Percentiles rank a stretch among this genome's conserved stretches.
Evolutionary conservation across 805 yeast genomes (phyloP).

Genomic region (Wickerhamiella shivajii): DNA sequence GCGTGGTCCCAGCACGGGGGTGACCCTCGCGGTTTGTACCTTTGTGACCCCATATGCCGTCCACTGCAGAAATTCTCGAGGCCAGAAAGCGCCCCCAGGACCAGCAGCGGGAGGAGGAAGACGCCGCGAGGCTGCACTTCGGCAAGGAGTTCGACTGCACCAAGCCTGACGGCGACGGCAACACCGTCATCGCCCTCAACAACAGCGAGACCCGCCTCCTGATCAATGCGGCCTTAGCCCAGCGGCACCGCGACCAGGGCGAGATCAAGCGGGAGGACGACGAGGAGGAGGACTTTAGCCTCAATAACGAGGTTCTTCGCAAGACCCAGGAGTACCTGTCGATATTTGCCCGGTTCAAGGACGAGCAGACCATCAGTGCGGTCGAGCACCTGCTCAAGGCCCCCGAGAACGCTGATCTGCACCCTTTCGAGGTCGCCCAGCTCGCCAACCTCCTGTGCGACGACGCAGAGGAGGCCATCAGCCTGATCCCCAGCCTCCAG

Average conservation of each 20-base stretch:
- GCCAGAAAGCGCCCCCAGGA: slow-evolving; percentile 52
- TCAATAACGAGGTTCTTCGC: slow-evolving; percentile 49
- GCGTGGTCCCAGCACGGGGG: background rate
- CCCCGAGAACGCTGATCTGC: slow-evolving; percentile 61
- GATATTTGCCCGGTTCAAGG: slow-evolving; percentile 78
- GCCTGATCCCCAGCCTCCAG: slow-evolving; percentile 75
- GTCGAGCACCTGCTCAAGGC: slow-evolving; percentile 73
- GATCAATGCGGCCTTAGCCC: slow-evolving; percentile 78
- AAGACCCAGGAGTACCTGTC: slow-evolving; percentile 81
- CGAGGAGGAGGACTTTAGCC: slow-evolving; percentile 21
- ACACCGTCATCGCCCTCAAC: slow-evolving; percentile 66
- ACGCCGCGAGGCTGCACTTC: slow-evolving; percentile 69
- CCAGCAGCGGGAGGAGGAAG: slow-evolving; percentile 54
- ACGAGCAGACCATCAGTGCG: slow-evolving; percentile 82
- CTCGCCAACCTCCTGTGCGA: slow-evolving; percentile 81
- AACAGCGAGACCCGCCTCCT: slow-evolving; percentile 79
- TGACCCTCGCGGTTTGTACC: background rate
- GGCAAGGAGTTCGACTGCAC: slow-evolving; percentile 85
- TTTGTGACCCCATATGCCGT: slow-evolving; percentile 3
- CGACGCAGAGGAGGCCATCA: slow-evolving; percentile 93
- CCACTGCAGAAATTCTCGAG: slow-evolving; percentile 8
- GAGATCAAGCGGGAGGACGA: slow-evolving; percentile 24
- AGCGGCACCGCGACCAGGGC: slow-evolving; percentile 32
- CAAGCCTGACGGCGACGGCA: slow-evolving; percentile 72
- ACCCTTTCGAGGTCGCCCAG: slow-evolving; percentile 94